A percentile compares a stretch with the other conserved stretches of the same genome.
Conservation (phyloP, 768 basidiomycete genomes). For the Rhodotorula kratochvilovae region DNA sequence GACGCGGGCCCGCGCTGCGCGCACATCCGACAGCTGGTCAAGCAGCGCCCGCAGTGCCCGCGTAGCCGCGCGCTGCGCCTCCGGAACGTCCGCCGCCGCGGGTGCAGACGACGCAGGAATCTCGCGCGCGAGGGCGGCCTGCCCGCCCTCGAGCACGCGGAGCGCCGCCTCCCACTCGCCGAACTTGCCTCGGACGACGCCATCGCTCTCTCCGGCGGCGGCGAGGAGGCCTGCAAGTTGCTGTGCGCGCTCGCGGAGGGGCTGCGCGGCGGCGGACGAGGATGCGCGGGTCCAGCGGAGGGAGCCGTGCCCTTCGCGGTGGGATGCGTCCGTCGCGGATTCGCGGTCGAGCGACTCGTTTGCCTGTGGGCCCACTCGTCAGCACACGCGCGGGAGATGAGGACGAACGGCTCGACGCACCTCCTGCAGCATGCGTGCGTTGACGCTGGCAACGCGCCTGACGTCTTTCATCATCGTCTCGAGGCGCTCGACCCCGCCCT, state of each 20-base stretch:
- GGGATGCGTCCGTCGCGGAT: slow-evolving; percentile 50
- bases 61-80: background rate
- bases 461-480: slow-evolving; percentile 70
- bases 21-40: slow-evolving; percentile 73
- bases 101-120: background rate
- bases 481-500: slow-evolving; percentile 69
- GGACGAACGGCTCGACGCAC: no score
- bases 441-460: slow-evolving; percentile 60
- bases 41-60: slow-evolving; percentile 59
- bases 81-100: slow-evolving; percentile 39
- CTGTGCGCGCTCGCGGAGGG: slow-evolving; percentile 65
- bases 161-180: slow-evolving; percentile 78
- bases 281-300: slow-evolving; percentile 53
- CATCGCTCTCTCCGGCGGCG: slow-evolving; percentile 71
- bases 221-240: slow-evolving; percentile 68
- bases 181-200: slow-evolving; percentile 74
- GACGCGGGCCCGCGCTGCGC: slow-evolving; percentile 59
- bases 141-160: slow-evolving; percentile 64
- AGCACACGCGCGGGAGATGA: no score
- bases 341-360: slow-evolving; percentile 84
- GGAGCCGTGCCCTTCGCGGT: slow-evolving; percentile 46
- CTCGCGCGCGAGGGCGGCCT: slow-evolving; percentile 47
- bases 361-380: slow-evolving; percentile 53
- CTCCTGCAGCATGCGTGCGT: slow-evolving; percentile 66
- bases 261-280: slow-evolving; percentile 73